Evolutionary conservation across 1,284 basidiomycete genomes (phyloP).

Genomic region (Ustilago nuda): DNA sequence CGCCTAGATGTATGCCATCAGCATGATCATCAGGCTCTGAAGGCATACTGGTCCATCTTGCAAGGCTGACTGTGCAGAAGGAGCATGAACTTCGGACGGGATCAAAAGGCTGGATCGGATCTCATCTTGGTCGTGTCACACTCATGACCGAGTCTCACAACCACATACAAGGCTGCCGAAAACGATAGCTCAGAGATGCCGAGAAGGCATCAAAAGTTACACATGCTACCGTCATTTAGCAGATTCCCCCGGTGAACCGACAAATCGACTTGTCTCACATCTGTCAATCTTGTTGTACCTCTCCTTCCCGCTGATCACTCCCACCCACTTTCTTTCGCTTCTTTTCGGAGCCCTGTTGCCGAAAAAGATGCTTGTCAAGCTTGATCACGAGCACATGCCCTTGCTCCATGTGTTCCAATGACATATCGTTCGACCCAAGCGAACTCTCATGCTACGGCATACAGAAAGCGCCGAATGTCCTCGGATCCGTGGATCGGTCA

Average conservation of each 20-base stretch:
- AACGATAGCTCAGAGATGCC: constrained; percentile 31
- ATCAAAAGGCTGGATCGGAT: background rate
- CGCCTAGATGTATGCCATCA: background rate
- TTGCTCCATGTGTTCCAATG: background rate
- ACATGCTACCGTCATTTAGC: background rate
- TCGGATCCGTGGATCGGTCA: background rate
- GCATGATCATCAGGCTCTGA: background rate
- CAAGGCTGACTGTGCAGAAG: background rate
- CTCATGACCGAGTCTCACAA: background rate
- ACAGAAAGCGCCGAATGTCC: background rate
- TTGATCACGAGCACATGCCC: constrained; percentile 5
- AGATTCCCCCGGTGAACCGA: background rate
- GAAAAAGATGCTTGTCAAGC: background rate
- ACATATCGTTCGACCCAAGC: background rate
- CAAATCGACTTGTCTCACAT: constrained; percentile 1
- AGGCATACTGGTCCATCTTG: background rate
- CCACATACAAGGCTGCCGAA: constrained; percentile 32
- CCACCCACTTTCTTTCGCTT: background rate
- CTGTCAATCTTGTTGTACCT: background rate
- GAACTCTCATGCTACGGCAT: background rate
- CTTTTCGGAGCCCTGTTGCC: background rate
- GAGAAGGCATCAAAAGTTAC: constrained; percentile 3
- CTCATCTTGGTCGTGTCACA: constrained; percentile 1
- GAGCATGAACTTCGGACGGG: constrained; percentile 1
- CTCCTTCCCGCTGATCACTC: background rate